A percentile compares a stretch with the other conserved stretches of the same genome.
These are phyloP conservation scores for Xylariales sp. DNA, from an alignment of 2,329 filamentous ascomycete genomes.

Conservation along the genomic window DNA sequence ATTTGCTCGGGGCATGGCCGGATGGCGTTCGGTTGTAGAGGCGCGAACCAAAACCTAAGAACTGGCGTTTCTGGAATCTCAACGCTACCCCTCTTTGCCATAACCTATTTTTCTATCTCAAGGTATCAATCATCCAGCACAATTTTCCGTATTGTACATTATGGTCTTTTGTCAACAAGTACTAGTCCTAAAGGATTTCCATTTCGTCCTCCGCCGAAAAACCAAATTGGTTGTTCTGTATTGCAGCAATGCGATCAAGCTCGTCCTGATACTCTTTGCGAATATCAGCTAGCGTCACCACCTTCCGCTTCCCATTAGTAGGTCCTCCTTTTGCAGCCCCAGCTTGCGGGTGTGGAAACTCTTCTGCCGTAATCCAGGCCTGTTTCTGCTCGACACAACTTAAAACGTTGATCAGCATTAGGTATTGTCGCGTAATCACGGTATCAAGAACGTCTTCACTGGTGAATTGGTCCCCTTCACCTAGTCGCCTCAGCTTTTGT, in stretches of 20 bases:
- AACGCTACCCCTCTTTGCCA: conserved; percentile 22
- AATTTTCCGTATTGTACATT: conserved; percentile 43
- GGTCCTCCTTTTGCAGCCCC: conserved; percentile 51
- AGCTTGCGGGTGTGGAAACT: conserved; percentile 43
- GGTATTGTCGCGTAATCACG: conserved; percentile 77
- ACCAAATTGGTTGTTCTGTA: conserved; percentile 90
- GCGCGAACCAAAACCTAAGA: conserved; percentile 32
- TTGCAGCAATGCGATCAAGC: conserved; percentile 86
- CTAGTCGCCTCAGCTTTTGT: conserved; percentile 68
- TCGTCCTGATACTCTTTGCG: conserved; percentile 90
- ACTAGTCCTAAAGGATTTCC: conserved; percentile 58
- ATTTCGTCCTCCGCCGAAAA: conserved; percentile 70
- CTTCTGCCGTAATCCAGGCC: conserved; percentile 78
- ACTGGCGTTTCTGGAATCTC: conserved; percentile 32
- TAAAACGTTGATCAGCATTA: conserved; percentile 93
- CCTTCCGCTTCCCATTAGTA: conserved; percentile 69
- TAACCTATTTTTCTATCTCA: conserved; percentile 38
- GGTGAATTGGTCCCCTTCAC: conserved; percentile 67
- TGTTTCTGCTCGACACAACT: conserved; percentile 84
- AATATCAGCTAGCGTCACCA: conserved; percentile 87
- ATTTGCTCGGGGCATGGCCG: conserved; percentile 43
- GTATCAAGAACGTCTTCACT: conserved; percentile 70
- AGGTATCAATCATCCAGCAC: conserved; percentile 47
- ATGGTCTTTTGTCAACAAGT: conserved; percentile 19
- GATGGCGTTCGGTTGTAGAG: conserved; percentile 47